Evolutionary conservation across 805 yeast species (phyloP).

Genomic region (Yarrowia sp.): DNA sequence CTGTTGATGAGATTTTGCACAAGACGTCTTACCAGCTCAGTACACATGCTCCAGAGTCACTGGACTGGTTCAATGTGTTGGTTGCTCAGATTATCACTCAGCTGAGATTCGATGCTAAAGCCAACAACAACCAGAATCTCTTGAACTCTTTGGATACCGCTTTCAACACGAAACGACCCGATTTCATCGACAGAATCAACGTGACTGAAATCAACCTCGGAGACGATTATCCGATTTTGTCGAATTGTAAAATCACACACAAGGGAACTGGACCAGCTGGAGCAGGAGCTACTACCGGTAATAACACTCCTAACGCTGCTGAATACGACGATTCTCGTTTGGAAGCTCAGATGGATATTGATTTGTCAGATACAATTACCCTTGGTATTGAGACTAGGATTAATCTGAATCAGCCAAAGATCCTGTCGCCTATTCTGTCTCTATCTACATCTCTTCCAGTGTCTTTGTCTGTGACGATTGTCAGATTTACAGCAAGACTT

Average conservation of each 20-base stretch:
- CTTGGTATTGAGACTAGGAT: slow-evolving; percentile 80
- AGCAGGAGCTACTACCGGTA: slow-evolving; percentile 36
- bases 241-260: slow-evolving; percentile 72
- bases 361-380: slow-evolving; percentile 79
- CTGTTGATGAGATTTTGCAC: slow-evolving; percentile 59
- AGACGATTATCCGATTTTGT: slow-evolving; percentile 90
- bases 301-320: slow-evolving; percentile 37
- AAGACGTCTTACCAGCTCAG: slow-evolving; percentile 90
- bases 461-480: slow-evolving; percentile 78
- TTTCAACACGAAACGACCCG: slow-evolving; percentile 63
- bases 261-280: neutral
- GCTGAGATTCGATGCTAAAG: slow-evolving; percentile 79
- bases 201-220: slow-evolving; percentile 91
- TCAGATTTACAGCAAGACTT: slow-evolving; percentile 85
- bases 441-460: slow-evolving; percentile 86
- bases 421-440: slow-evolving; percentile 78
- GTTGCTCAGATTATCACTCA: slow-evolving; percentile 89
- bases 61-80: slow-evolving; percentile 96
- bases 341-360: slow-evolving; percentile 91
- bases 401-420: slow-evolving; percentile 72
- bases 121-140: slow-evolving; percentile 79
- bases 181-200: slow-evolving; percentile 70
- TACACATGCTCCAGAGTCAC: slow-evolving; percentile 80
- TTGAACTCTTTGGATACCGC: slow-evolving; percentile 73
- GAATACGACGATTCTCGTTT: slow-evolving; percentile 44